Conservation (phyloP, 148 eudicot species). For the Euryodendron excelsum region DNA sequence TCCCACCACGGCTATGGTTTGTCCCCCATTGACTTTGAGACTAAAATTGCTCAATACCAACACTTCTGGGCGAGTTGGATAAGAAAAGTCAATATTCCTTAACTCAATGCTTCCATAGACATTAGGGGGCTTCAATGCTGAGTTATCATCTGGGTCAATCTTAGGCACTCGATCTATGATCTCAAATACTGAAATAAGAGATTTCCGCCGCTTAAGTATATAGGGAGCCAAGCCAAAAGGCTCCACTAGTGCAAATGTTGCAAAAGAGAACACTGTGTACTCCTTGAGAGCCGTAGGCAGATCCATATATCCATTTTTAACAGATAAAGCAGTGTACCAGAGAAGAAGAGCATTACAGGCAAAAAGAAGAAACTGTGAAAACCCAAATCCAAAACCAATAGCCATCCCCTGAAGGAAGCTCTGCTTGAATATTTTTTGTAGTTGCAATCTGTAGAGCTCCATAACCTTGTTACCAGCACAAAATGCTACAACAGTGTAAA, state of each 20-base stretch:
- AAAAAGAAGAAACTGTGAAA: conserved; percentile 95
- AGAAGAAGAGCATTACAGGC: conserved; percentile 93
- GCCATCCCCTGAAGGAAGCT: conserved; percentile 95
- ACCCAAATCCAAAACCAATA: conserved; percentile 89
- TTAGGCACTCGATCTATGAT: conserved; percentile 89
- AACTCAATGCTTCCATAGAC: conserved; percentile 95
- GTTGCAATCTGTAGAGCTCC: conserved; percentile 88
- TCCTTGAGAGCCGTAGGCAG: conserved; percentile 86
- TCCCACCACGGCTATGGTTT: conserved; percentile 96
- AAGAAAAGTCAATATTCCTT: conserved; percentile 77
- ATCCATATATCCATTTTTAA: conserved; percentile 51
- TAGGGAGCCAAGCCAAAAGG: conserved; percentile 99
- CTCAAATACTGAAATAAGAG: conserved; percentile 88
- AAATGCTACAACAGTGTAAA: conserved; percentile 93
- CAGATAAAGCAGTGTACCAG: conserved; percentile 78
- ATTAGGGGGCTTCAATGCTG: conserved; percentile 89
- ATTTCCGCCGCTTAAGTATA: conserved; percentile 89
- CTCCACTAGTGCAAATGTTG: conserved; percentile 96
- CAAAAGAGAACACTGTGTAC: conserved; percentile 96
- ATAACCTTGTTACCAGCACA: conserved; percentile 98
- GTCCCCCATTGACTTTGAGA: conserved; percentile 90
- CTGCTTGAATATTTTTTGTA: conserved; percentile 66
- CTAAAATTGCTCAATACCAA: conserved; percentile 86
- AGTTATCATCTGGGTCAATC: conserved; percentile 84
- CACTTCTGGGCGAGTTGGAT: conserved; percentile 87